These are phyloP conservation scores for Globisporangium cylindrosporum DNA, from an alignment of 352 stramenopile species.

Conservation along the genomic window DNA sequence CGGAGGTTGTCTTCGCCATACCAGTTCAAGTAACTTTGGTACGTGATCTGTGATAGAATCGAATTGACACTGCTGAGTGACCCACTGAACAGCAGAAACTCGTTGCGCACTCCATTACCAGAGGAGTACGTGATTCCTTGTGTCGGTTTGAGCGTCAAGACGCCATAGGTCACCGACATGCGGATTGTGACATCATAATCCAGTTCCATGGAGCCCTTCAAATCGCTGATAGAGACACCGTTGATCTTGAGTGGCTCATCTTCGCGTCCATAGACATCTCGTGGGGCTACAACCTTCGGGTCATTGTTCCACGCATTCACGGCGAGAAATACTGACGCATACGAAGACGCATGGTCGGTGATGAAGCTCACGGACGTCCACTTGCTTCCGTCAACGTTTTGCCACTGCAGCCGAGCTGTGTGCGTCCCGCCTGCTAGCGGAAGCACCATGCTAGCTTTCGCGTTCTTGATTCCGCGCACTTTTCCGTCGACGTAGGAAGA, in stretches of 20 bases:
- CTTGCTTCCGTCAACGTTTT: conserved; percentile 66
- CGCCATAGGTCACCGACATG: conserved; percentile 54
- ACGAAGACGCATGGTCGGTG: conserved; percentile 59
- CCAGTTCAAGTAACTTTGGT: conserved; percentile 69
- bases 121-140: conserved; percentile 60
- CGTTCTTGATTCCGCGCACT: conserved; percentile 71
- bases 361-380: conserved; percentile 74
- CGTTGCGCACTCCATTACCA: conserved; percentile 44
- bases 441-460: conserved; percentile 63
- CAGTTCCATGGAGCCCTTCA: conserved; percentile 42
- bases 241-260: conserved; percentile 41
- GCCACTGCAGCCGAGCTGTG: conserved; percentile 65
- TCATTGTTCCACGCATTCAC: conserved; percentile 75
- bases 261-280: conserved; percentile 39
- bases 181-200: conserved; percentile 62
- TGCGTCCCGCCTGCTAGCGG: conserved; percentile 53
- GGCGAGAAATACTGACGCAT: conserved; percentile 65
- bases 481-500: conserved; percentile 65
- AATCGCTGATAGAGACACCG: conserved; percentile 46
- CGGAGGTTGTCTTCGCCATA: conserved; percentile 59
- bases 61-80: conserved; percentile 56
- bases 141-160: conserved; percentile 47
- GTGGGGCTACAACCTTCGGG: conserved; percentile 41
- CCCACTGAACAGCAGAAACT: conserved; percentile 66
- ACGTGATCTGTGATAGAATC: conserved; percentile 44